These are phyloP conservation scores for Fusarium clavum DNA, from an alignment of 2,329 filamentous ascomycete genomes.

Conservation along the genomic window DNA sequence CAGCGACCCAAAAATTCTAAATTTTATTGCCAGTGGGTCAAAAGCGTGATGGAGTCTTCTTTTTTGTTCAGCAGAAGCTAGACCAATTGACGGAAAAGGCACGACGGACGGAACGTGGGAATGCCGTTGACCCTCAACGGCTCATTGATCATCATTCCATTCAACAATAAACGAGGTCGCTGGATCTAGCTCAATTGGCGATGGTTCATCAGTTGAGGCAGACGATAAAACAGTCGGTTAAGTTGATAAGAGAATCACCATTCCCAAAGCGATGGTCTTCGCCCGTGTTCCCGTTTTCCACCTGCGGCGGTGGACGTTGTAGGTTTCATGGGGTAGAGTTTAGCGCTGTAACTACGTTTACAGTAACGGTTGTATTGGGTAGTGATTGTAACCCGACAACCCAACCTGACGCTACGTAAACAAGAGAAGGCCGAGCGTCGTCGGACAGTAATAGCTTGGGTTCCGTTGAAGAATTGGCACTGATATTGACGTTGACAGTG, in stretches of 20 bases:
- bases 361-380: neutral
- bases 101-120: neutral
- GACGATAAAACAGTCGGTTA: neutral
- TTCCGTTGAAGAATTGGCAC: neutral
- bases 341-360: neutral
- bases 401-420: neutral
- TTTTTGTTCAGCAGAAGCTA: neutral
- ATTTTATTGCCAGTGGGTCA: neutral
- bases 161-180: neutral
- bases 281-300: neutral
- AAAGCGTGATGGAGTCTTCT: neutral
- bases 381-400: neutral
- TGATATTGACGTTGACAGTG: neutral
- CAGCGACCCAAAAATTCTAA: neutral
- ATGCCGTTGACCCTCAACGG: conserved; percentile 3
- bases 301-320: neutral
- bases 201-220: neutral
- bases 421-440: neutral
- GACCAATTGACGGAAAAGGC: neutral
- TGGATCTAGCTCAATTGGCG: neutral
- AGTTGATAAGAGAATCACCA: neutral
- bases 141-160: neutral
- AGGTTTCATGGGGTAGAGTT: neutral
- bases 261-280: neutral
- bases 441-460: neutral